phyloP scores from a whole-genome alignment of 495 filamentous ascomycete species.

The Penicillium simplicissimum region DNA sequence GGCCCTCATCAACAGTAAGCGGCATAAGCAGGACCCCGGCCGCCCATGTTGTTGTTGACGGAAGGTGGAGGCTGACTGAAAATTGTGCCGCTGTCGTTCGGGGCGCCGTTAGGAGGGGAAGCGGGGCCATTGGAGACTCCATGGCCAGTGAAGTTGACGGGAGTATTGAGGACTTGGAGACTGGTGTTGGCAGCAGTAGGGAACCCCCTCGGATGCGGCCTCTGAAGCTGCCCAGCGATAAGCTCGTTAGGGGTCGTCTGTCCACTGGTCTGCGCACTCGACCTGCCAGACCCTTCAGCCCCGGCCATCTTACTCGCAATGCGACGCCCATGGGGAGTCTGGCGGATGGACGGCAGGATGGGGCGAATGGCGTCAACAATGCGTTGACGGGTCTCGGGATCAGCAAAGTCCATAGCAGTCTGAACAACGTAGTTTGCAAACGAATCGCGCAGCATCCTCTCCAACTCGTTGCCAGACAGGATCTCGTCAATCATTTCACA shows the following conservation, averaged over 20 bases:
- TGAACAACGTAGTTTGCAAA: slow-evolving; percentile 98
- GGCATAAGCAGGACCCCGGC: slow-evolving; percentile 34
- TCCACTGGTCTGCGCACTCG: slow-evolving; percentile 37
- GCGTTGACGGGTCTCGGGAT: slow-evolving; percentile 63
- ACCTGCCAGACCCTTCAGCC: slow-evolving; percentile 38
- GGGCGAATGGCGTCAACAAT: slow-evolving; percentile 84
- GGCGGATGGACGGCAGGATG: slow-evolving; percentile 74
- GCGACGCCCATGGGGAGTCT: slow-evolving; percentile 89
- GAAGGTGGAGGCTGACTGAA: slow-evolving; percentile 32
- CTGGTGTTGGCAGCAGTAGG: slow-evolving; percentile 22
- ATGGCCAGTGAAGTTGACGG: slow-evolving; percentile 9
- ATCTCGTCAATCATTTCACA: slow-evolving; percentile 85
- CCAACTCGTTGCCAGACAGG: slow-evolving; percentile 70
- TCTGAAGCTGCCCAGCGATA: slow-evolving; percentile 33
- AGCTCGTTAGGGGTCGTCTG: slow-evolving; percentile 45
- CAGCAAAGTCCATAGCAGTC: slow-evolving; percentile 87
- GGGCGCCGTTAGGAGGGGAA: slow-evolving; percentile 29
- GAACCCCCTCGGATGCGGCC: background rate
- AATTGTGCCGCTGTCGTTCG: slow-evolving; percentile 32
- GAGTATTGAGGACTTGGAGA: slow-evolving; percentile 25
- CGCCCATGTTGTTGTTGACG: slow-evolving; percentile 22
- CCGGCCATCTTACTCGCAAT: slow-evolving; percentile 79
- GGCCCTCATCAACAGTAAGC: slow-evolving; percentile 34
- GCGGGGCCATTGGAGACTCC: background rate
- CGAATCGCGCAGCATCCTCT: slow-evolving; percentile 82